Evolutionary conservation across 1,284 basidiomycete genomes (phyloP).

Genomic region (Apiotrichum domesticum): DNA sequence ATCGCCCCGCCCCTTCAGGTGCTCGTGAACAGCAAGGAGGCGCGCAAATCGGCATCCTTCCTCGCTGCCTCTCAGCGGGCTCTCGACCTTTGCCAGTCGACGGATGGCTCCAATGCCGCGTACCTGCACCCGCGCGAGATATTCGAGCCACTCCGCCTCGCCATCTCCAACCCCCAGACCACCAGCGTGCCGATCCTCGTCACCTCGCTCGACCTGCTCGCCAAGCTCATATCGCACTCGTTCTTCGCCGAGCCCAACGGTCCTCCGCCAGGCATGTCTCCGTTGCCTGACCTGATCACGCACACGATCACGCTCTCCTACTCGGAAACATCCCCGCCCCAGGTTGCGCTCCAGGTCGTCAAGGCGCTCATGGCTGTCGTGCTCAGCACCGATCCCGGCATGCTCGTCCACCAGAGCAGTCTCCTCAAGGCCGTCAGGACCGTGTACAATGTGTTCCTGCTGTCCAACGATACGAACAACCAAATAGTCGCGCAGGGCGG

Average conservation of each 20-base stretch:
- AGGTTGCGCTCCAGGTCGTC: slow-evolving; percentile 89
- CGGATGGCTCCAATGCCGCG: slow-evolving; percentile 53
- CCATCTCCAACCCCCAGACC: slow-evolving; percentile 69
- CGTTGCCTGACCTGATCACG: slow-evolving; percentile 82
- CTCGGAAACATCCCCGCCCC: slow-evolving; percentile 73
- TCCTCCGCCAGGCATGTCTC: slow-evolving; percentile 54
- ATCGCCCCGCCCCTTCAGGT: slow-evolving; percentile 79
- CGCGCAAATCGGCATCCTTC: slow-evolving; percentile 72
- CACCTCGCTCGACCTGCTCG: slow-evolving; percentile 89
- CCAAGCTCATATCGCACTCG: slow-evolving; percentile 90
- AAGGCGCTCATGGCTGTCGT: slow-evolving; percentile 85
- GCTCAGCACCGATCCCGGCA: slow-evolving; percentile 63
- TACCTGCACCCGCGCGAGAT: slow-evolving; percentile 64
- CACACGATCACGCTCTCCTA: slow-evolving; percentile 91
- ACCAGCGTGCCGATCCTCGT: slow-evolving; percentile 85
- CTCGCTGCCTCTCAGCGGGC: slow-evolving; percentile 75
- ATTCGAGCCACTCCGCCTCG: slow-evolving; percentile 84
- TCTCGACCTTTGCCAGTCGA: slow-evolving; percentile 71
- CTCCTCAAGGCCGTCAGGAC: slow-evolving; percentile 90
- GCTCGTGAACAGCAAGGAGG: slow-evolving; percentile 82
- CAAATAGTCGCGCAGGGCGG: slow-evolving; percentile 96
- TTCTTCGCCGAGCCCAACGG: slow-evolving; percentile 66
- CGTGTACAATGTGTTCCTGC: slow-evolving; percentile 91
- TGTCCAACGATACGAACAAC: slow-evolving; percentile 81
- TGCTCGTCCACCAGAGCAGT: slow-evolving; percentile 86